Evolutionary conservation across 2,329 filamentous ascomycete species (phyloP), one percentile per base, ranked within the genome.

Genomic region (Trichophyton rubrum): DNA sequence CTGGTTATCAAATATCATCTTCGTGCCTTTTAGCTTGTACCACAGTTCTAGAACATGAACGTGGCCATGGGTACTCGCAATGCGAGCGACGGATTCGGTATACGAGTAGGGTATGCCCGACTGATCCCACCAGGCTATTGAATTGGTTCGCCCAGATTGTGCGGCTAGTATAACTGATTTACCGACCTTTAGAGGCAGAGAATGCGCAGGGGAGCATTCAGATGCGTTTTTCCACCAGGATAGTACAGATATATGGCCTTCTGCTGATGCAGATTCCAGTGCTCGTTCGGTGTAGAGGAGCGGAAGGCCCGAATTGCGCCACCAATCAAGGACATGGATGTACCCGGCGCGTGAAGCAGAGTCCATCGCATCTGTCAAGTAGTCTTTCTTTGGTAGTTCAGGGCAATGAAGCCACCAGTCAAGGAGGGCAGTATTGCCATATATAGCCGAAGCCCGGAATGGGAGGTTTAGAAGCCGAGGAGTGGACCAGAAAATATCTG

Each of bases 361-460:
- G 69, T 97, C 90, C 27, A 97, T 80, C 9, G 90, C 89, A 71
- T 95, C 90, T 43, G 82, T 78, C 58, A 88, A 87, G 72, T 96
- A 96, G 68, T 95, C 89, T 69, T 92, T 91, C 63, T 88, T 89
- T 2, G 90, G 79, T 64, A 96, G 92, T 11, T 86, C 89, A 0
- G 86, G 84, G 13, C 88, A 91, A 35, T 87, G 87, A 58, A 85
- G 85, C 92, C 92, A 97, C 83, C 91, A 96, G 64, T 93, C 88
- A 7, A 97, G 78, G 35, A 97, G 88, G 62, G 90, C 88, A 0
- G 84, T 85, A 58, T 89, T 86, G 55, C 89, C 89, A 70, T 93
- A 96, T 64, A 91, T 88, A 1, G 86, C 85, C 1, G 90, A 95
- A 0, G 90, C 90, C 70, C 93, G 93, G 66, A 89, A 91, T 0